A percentile compares a stretch with the other conserved stretches of the same genome.
phyloP scores from a whole-genome alignment of 2,329 filamentous ascomycete species.

The Sporothrix pseudoabietina region DNA sequence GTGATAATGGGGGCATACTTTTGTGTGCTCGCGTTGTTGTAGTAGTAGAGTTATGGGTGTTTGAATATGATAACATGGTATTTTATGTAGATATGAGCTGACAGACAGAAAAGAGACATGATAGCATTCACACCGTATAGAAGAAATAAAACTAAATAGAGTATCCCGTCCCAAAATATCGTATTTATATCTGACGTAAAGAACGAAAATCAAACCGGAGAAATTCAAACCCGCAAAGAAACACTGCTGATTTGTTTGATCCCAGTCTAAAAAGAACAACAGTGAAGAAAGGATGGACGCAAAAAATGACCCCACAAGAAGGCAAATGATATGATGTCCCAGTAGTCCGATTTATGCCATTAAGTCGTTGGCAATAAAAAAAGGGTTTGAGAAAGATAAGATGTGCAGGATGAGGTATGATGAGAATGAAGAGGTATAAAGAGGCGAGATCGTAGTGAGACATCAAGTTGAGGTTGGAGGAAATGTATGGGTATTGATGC shows the following conservation, averaged over 20 bases:
- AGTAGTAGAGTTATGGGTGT: background rate
- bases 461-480: background rate
- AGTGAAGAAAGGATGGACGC: background rate
- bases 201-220: background rate
- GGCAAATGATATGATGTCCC: background rate
- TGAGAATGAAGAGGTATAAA: background rate
- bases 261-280: slow-evolving; percentile 9
- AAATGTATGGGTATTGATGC: background rate
- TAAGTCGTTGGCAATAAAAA: background rate
- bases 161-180: slow-evolving; percentile 14
- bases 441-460: background rate
- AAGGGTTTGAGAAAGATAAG: background rate
- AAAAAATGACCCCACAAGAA: background rate
- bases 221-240: background rate
- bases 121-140: background rate
- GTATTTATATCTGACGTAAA: slow-evolving; percentile 1
- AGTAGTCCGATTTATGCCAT: background rate
- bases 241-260: background rate
- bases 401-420: background rate
- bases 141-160: background rate
- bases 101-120: background rate
- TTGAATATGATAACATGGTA: background rate
- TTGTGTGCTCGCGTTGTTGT: background rate
- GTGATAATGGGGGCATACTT: background rate
- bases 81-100: background rate